Conservation (phyloP, 352 stramenopile species). For the Globisporangium splendens region DNA sequence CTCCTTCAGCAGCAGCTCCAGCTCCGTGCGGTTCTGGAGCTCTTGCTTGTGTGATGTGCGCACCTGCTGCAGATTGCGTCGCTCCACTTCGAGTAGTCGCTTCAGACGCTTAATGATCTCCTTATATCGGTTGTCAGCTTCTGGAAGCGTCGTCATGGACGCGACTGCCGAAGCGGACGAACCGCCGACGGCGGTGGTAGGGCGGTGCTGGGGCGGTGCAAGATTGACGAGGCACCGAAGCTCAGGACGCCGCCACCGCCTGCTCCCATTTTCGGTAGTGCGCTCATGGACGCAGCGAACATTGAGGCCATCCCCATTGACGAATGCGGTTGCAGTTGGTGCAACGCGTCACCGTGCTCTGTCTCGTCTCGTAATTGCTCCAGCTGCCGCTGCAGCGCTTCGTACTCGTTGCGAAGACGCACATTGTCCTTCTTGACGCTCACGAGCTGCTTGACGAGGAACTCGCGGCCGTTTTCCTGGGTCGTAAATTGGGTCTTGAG, state of each 20-base stretch:
- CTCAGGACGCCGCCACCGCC: not conserved
- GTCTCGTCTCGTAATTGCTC: conserved; percentile 45
- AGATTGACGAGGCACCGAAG: conserved; percentile 4
- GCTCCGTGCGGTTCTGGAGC: conserved; percentile 71
- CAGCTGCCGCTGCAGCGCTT: conserved; percentile 49
- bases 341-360: not conserved
- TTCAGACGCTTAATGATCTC: conserved; percentile 92
- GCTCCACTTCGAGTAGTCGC: conserved; percentile 84
- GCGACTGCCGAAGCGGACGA: conserved; percentile 4
- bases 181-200: conserved; percentile 17
- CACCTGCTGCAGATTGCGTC: conserved; percentile 74
- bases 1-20: conserved; percentile 77
- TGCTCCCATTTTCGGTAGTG: conserved; percentile 26
- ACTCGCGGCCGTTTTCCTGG: conserved; percentile 93
- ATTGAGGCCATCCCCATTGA: conserved; percentile 3
- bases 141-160: conserved; percentile 10
- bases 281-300: conserved; percentile 35
- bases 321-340: conserved; percentile 1
- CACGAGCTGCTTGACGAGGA: conserved; percentile 91
- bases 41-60: conserved; percentile 67
- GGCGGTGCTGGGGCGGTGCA: conserved; percentile 28
- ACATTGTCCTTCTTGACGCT: conserved; percentile 91
- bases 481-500: conserved; percentile 90
- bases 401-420: conserved; percentile 57
- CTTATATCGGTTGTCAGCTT: conserved; percentile 86